A percentile compares a stretch with the other conserved stretches of the same genome.
Conservation (phyloP, 2,329 filamentous ascomycete genomes). For the Exophiala xenobiotica region DNA sequence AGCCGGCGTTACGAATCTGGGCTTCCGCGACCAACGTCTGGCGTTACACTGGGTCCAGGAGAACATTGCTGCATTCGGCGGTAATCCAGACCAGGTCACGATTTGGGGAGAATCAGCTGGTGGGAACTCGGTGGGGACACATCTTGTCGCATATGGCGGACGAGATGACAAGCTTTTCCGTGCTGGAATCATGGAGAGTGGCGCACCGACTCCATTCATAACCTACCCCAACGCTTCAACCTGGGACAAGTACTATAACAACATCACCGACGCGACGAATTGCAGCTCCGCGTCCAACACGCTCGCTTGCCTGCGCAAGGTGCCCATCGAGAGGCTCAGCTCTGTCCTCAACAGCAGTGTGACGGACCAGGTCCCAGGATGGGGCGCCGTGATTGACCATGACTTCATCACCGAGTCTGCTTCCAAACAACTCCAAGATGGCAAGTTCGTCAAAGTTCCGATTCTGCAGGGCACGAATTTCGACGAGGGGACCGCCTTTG, state of each 20-base stretch:
- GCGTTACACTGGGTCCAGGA: slow-evolving; percentile 42
- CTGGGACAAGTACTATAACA: slow-evolving; percentile 52
- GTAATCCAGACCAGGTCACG: slow-evolving; percentile 39
- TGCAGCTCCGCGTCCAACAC: slow-evolving; percentile 60
- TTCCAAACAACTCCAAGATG: slow-evolving; percentile 55
- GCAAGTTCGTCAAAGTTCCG: slow-evolving; percentile 63
- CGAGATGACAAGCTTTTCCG: slow-evolving; percentile 56
- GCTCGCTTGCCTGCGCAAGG: slow-evolving; percentile 63
- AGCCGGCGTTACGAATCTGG: slow-evolving; percentile 53
- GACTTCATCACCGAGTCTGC: slow-evolving; percentile 53
- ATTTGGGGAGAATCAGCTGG: slow-evolving; percentile 43
- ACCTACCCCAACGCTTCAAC: slow-evolving; percentile 4
- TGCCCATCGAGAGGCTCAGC: slow-evolving; percentile 61
- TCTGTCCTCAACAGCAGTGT: slow-evolving; percentile 46
- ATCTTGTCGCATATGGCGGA: slow-evolving; percentile 56
- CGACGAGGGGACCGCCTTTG: slow-evolving; percentile 64
- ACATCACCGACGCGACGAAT: slow-evolving; percentile 58
- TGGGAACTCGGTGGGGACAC: slow-evolving; percentile 37
- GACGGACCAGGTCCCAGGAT: slow-evolving; percentile 12
- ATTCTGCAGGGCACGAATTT: slow-evolving; percentile 64
- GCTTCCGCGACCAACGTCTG: slow-evolving; percentile 45
- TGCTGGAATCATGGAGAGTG: slow-evolving; percentile 52
- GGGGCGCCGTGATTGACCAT: slow-evolving; percentile 43
- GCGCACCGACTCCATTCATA: slow-evolving; percentile 37
- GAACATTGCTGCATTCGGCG: slow-evolving; percentile 39